Conservation (phyloP, 1,284 basidiomycete species). For the Ceratobasidium sp. region DNA sequence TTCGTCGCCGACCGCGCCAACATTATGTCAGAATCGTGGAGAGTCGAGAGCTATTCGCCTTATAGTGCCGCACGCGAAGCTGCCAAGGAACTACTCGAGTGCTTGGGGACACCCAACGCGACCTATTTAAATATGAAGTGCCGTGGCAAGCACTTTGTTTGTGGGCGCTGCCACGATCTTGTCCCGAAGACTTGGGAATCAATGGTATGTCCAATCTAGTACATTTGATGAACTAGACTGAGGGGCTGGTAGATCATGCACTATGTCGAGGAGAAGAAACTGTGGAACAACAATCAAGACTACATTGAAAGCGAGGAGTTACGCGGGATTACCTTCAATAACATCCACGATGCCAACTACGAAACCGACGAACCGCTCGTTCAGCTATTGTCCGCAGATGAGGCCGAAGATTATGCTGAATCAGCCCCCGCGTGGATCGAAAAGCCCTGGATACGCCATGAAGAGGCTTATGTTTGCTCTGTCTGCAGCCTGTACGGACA, state of each 20-base stretch:
- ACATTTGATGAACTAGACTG: not conserved
- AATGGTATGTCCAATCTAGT: not conserved
- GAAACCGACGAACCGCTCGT: not conserved
- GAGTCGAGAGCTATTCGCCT: too few relatives aligned
- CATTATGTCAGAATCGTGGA: too few relatives aligned
- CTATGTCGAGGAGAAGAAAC: not conserved
- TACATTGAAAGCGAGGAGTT: not conserved
- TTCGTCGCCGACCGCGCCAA: too few relatives aligned
- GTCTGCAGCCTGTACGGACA: too few relatives aligned
- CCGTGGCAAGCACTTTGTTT: not conserved
- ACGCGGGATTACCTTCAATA: not conserved
- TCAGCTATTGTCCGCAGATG: not conserved
- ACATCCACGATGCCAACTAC: conserved; percentile 3
- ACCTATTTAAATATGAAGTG: conserved; percentile 9
- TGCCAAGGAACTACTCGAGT: not conserved
- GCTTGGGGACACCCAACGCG: conserved; percentile 11
- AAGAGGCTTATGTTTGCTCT: too few relatives aligned
- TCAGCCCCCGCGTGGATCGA: too few relatives aligned
- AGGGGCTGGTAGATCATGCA: not conserved
- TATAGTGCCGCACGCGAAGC: too few relatives aligned
- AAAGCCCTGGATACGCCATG: too few relatives aligned
- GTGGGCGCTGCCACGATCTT: conserved; percentile 2
- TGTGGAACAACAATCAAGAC: not conserved
- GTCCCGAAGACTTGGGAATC: not conserved
- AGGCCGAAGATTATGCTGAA: too few relatives aligned